Base-by-base conservation (phyloP, 2,329 filamentous ascomycete species). In the Chaetomiaceae sp. region DNA sequence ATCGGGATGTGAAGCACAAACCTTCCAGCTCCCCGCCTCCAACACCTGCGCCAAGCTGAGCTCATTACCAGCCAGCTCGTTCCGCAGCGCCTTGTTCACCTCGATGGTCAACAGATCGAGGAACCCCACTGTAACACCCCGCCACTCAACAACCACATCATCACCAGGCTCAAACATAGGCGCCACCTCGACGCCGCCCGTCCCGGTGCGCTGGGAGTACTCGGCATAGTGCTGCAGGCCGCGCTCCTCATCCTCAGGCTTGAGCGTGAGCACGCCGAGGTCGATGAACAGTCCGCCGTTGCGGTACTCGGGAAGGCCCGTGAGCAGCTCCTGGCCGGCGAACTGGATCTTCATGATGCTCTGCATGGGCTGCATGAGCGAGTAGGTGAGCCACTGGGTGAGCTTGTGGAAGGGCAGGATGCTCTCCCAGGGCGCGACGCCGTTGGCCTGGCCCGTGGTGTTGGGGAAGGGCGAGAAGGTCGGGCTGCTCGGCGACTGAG, bases 11-110 rank as follows among this genome's bases (percentile, higher is more conserved):
- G 5, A 6, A 27, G 25, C 10, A 51, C 81, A 71, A 69, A 93
- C 91, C 87, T 97, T 97, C 92, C 93, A 99, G 65, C 89, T 95
- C 45, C 93, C 93, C 13, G 92, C 93, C 69, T 97, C 93, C 16
- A 99, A 76, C 73, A 99, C 82, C 68, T 99, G 93, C 5, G 91
- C 83, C 59, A 97, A 70, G 35, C 75, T 87, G 66, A 99, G 71
- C 58, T 92, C 82, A 33, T 81, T 73, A 3, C 87, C 89, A 7
- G 75, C 77, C 35, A 96, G 70, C 48, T 82, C 77, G 2, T 62
- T 64, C 50, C 80, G 82, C 42, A 96, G 71, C 35, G 74, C 69
- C 66, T 88, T 89, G 59, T 78, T 74, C 31, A 82, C 74, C 43
- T 78, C 74, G 2, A 55, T 58, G 48, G 74, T 74, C 34, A 85